Evolutionary conservation across 495 filamentous ascomycete genomes (phyloP), one percentile per base, ranked within the genome.

Genomic region (Aspergillus avenaceus): DNA sequence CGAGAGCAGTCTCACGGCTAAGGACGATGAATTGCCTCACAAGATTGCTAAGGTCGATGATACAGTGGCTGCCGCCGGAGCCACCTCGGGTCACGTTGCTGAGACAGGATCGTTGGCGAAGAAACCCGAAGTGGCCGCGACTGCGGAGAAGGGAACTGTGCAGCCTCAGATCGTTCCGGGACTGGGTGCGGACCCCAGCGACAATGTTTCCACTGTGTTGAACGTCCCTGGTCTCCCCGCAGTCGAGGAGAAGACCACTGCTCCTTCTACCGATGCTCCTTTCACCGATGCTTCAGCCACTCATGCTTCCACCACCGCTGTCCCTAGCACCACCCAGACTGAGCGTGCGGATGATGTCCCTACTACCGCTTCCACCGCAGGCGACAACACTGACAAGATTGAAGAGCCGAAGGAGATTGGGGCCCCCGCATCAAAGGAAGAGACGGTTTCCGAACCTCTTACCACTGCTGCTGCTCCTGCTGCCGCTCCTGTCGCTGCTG

Each of bases 31-130:
- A 37, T 57, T 62, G 46, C 59, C 59, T 18, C 51, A 51, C 24
- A 63, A 66, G 54, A 59, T 59, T 8, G 38, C 58, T 40, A 62
- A 61, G 47, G 54, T 63, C 0, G 58, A 60, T 6, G 58, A 61
- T 7, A 48, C 49, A 2, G 29, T 27, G 13, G 49, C 11, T 13
- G 44, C 29, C 25, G 29, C 47, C 16, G 31, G 32, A 8, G 32
- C 47, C 13, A 40, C 52, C 21, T 26, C 23, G 22, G 26, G 25
- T 26, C 25, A 18, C 16, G 25, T 29, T 29, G 25, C 11, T 29
- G 25, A 24, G 14, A 45, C 42, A 14, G 42, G 42, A 8, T 45
- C 42, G 7, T 28, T 45, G 42, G 22, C 34, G 13, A 48, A 41
- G 22, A 34, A 38, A 26, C 18, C 27, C 9, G 42, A 23, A 13